Evolutionary conservation across 1,284 basidiomycete species (phyloP).

Genomic region (Ustilago sp.): DNA sequence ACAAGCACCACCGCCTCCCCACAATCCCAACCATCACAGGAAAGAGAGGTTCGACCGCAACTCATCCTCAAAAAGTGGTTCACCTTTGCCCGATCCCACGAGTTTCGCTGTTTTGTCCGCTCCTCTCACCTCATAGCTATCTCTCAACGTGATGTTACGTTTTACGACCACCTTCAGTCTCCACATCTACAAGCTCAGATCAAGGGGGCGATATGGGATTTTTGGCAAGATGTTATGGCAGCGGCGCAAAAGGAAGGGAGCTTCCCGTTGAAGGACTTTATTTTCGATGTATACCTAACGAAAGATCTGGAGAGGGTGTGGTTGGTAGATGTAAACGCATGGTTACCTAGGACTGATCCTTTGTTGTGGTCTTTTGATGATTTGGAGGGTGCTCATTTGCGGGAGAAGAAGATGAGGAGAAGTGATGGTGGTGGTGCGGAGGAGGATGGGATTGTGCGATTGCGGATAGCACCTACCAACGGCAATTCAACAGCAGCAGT

Average conservation of each 20-base stretch:
- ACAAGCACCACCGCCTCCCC: background rate
- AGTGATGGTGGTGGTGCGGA: background rate
- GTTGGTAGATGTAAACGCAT: conserved; percentile 91
- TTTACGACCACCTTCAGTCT: conserved; percentile 81
- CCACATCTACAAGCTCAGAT: conserved; percentile 74
- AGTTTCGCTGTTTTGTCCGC: conserved; percentile 62
- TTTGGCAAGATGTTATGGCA: conserved; percentile 76
- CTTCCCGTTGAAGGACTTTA: conserved; percentile 70
- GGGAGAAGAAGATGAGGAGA: conserved; percentile 3
- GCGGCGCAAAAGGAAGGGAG: conserved; percentile 34
- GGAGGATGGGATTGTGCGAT: conserved; percentile 30
- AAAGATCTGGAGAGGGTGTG: conserved; percentile 80
- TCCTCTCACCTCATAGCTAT: conserved; percentile 74
- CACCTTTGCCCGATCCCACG: conserved; percentile 78
- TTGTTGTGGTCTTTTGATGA: conserved; percentile 87
- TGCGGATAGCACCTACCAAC: conserved; percentile 16
- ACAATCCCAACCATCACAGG: background rate
- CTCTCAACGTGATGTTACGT: conserved; percentile 82
- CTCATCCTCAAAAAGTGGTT: conserved; percentile 94
- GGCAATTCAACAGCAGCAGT: background rate
- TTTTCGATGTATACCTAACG: conserved; percentile 87
- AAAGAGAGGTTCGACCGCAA: conserved; percentile 67
- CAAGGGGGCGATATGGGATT: conserved; percentile 73
- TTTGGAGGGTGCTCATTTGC: conserved; percentile 72
- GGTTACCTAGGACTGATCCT: conserved; percentile 83